These are phyloP conservation scores for Colletotrichum sp. DNA, from an alignment of 2,329 filamentous ascomycete species.

Conservation along the genomic window DNA sequence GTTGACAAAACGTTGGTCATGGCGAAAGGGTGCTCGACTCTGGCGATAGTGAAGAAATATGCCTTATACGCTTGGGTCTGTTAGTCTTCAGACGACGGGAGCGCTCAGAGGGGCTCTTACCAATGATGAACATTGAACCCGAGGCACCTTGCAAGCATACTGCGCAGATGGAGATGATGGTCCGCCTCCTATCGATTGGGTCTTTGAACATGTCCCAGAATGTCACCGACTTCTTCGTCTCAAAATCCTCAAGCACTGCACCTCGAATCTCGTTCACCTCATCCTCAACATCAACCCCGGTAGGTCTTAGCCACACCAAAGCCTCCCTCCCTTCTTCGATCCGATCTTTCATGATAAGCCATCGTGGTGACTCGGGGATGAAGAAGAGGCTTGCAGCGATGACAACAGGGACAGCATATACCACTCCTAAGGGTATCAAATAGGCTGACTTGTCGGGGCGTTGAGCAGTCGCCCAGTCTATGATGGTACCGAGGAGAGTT, in stretches of 20 bases:
- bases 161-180: not conserved
- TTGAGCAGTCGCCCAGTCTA: not conserved
- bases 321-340: not conserved
- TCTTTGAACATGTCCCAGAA: constrained; percentile 32
- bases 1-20: not conserved
- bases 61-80: not conserved
- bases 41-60: not conserved
- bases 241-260: constrained; percentile 55
- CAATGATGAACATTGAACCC: not conserved
- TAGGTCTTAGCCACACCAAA: not conserved
- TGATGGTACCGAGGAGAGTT: not conserved
- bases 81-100: not conserved
- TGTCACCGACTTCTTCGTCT: constrained; percentile 59
- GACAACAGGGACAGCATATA: not conserved
- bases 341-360: not conserved
- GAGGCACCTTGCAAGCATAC: not conserved
- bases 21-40: not conserved
- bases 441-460: not conserved
- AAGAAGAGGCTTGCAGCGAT: not conserved
- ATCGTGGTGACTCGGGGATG: not conserved
- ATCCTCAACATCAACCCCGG: constrained; percentile 26
- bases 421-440: not conserved
- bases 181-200: constrained; percentile 36
- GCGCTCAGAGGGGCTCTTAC: not conserved
- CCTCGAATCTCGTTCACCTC: constrained; percentile 39